Conservation (phyloP, 2,329 filamentous ascomycete genomes). For the Ceratocystis albifundus region DNA sequence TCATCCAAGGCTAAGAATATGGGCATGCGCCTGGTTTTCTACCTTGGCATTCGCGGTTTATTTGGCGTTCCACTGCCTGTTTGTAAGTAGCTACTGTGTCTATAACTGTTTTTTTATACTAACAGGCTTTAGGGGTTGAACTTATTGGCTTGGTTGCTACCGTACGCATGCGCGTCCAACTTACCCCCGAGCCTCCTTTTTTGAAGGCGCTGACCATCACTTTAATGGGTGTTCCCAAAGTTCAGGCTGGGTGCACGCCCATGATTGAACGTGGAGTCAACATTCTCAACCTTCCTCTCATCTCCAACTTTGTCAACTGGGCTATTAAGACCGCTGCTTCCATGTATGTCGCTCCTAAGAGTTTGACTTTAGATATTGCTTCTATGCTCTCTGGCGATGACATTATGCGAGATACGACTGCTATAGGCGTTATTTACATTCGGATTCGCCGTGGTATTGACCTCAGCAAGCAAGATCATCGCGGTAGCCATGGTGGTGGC, state of each 20-base stretch:
- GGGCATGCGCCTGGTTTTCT: constrained; percentile 94
- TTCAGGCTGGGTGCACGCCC: constrained; percentile 78
- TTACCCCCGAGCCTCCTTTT: constrained; percentile 85
- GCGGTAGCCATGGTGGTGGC: constrained; percentile 72
- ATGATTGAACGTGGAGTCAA: constrained; percentile 89
- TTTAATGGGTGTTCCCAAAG: constrained; percentile 83
- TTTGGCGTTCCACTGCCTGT: constrained; percentile 83
- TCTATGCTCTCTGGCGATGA: constrained; percentile 86
- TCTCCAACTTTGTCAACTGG: constrained; percentile 95
- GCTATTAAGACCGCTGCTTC: constrained; percentile 76
- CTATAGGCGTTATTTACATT: constrained; percentile 83
- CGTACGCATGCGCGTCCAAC: constrained; percentile 66
- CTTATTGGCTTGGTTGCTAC: constrained; percentile 85
- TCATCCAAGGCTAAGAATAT: constrained; percentile 84
- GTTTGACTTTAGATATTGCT: constrained; percentile 79
- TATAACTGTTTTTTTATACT: constrained; percentile 9
- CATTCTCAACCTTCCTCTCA: constrained; percentile 78
- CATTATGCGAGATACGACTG: constrained; percentile 77
- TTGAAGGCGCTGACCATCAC: constrained; percentile 86
- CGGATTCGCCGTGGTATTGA: constrained; percentile 79
- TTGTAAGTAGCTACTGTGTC: constrained; percentile 35
- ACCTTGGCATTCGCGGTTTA: constrained; percentile 76
- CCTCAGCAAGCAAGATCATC: constrained; percentile 79
- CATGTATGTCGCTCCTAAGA: constrained; percentile 92
- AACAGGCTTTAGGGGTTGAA: constrained; percentile 50